phyloP scores from a whole-genome alignment of 2,329 filamentous ascomycete genomes.

The Fusarium tupiense region DNA sequence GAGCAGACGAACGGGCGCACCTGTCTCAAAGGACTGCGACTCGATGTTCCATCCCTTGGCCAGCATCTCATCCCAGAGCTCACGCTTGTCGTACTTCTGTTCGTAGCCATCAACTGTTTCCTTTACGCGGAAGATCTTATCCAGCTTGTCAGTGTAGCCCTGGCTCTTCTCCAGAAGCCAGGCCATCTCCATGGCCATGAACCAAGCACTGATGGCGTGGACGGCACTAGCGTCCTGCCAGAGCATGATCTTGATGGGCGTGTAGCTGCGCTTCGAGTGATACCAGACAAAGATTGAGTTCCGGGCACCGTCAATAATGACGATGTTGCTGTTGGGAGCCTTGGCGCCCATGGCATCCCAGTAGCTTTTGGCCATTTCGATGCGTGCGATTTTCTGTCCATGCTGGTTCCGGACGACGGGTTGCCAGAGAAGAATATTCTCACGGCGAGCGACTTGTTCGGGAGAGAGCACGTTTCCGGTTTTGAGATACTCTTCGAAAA shows the following conservation, averaged over 20 bases:
- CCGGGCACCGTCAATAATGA: constrained; percentile 44
- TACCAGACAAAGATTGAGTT: constrained; percentile 46
- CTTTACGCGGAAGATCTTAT: constrained; percentile 26
- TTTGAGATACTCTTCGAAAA: constrained; percentile 69
- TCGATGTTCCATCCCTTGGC: constrained; percentile 49
- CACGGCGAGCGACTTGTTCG: constrained; percentile 69
- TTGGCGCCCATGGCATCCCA: constrained; percentile 46
- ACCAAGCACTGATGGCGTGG: constrained; percentile 51
- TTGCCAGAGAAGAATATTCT: constrained; percentile 67
- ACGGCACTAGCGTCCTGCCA: constrained; percentile 43
- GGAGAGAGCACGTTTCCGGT: constrained; percentile 68
- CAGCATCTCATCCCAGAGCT: constrained; percentile 44
- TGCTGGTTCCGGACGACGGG: constrained; percentile 45
- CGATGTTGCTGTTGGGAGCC: constrained; percentile 25
- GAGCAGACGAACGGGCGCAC: constrained; percentile 47
- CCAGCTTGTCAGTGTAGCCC: constrained; percentile 35
- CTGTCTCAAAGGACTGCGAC: constrained; percentile 51
- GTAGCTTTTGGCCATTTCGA: constrained; percentile 56
- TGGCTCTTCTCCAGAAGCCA: constrained; percentile 44
- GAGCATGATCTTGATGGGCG: constrained; percentile 49
- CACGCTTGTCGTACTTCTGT: constrained; percentile 29
- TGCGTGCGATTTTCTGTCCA: constrained; percentile 45
- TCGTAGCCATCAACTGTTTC: constrained; percentile 20
- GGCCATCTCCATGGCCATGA: constrained; percentile 50
- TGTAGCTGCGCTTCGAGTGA: constrained; percentile 27